Base-by-base conservation (phyloP, 164 flowering plant genomes). In the Aristolochia contorta region DNA sequence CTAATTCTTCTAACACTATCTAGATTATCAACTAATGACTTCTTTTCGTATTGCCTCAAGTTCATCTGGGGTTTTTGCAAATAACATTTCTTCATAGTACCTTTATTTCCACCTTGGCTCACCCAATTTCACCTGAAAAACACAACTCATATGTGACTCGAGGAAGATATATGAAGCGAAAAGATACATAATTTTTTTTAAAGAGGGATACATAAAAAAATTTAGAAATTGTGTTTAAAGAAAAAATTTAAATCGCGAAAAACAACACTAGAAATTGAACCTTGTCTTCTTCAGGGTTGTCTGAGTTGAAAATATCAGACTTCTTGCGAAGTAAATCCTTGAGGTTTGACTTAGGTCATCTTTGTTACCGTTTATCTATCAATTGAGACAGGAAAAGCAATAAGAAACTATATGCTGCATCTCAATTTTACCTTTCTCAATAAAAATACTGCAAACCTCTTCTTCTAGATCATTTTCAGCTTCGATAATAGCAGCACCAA, bases 401-500 rank as follows among this genome's bases (percentile, higher is more conserved):
- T 20, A 18, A 18, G 53, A 4, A 18, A 16, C 1, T 49, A 20
- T n/a, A n/a, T 1, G 7, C 10, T 37, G 12, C 14, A 20, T 12
- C 8, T 30, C 16, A 56, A 32, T n/a, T 30, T 24, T 18, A 24
- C 14, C 9, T 25, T 16, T 1, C 10, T 33, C 20, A 30, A 56
- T 30, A 56, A 23, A 1, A 23, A 53, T 16, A 5, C 16, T 9
- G 70, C 25, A 4, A 10, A 88, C 97, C 19, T 86, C 92, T 43
- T 49, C 57, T 72, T 87, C 96, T 66, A 90, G 89, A 74, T 62
- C 61, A 49, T 78, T 73, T 71, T 93, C 98, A 57, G 88, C 99
- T 73, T 88, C 95, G 72, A 93, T 97, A 82, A 93, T 82, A 33
- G 99, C 97, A 72, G 97, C 99, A 76, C 86, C 93, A 41, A 93